Conservation (phyloP, 78 protist species). For the Blattamonas nauphoetae region DNA sequence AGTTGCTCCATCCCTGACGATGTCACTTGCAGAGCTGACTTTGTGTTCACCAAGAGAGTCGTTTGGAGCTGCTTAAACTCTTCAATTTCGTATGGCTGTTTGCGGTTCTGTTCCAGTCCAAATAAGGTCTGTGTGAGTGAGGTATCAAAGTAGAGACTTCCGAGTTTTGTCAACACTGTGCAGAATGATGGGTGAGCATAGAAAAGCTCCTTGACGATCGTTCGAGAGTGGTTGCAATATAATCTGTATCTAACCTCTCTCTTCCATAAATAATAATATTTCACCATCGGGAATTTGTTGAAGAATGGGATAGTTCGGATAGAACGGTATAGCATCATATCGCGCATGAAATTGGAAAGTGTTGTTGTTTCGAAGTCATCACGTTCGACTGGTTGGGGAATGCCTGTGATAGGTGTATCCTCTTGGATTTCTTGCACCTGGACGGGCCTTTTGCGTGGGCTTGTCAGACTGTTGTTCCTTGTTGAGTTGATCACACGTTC, state of each 20-base stretch:
- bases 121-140: neutral
- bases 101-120: neutral
- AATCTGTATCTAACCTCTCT: neutral
- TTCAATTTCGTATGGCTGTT: neutral
- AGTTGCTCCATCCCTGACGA: neutral
- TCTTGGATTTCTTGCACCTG: too few relatives aligned
- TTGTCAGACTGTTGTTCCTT: too few relatives aligned
- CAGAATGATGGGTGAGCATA: neutral
- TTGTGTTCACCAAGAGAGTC: neutral
- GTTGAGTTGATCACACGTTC: too few relatives aligned
- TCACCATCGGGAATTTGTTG: neutral
- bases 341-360: neutral
- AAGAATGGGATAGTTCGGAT: neutral
- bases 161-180: neutral
- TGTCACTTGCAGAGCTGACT: neutral
- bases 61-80: neutral
- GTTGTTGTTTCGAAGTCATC: neutral
- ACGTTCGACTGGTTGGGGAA: neutral
- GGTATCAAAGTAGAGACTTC: neutral
- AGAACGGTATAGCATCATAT: neutral
- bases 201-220: neutral
- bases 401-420: too few relatives aligned
- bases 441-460: too few relatives aligned
- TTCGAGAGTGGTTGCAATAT: neutral
- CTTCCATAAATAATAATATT: neutral